Evolutionary conservation across 2,329 filamentous ascomycete genomes (phyloP), one percentile per base, ranked within the genome.

Genomic region (Pyricularia pennisetigena): DNA sequence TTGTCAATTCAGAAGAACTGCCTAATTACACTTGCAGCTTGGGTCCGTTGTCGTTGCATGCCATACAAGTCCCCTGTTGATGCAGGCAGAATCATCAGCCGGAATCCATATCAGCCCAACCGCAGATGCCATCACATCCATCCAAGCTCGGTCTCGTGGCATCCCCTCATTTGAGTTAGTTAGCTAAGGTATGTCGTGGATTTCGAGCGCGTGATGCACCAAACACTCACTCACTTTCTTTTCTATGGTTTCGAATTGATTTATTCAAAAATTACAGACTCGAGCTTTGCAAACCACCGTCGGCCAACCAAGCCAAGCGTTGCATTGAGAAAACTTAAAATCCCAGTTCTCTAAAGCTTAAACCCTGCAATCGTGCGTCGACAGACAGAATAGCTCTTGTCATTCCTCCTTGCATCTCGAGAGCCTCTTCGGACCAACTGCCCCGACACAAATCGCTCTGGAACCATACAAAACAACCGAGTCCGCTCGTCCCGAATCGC

Each of bases 101-200:
- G 29, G 32, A 61, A 54, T 29, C 41, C 54, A 65, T 63, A 28
- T 28, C 68, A 64, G 66, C 30, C 59, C 64, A 41, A 30, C 65
- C 54, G 28, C 12, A 64, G 32, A 62, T 30, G n/a, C n/a, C 65
- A 32, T 57, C 30, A 57, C 62, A 65, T 61, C 61, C 23, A 49
- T 49, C 32, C 16, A 69, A 67, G 69, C 68, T 65, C 67, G 68
- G 70, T 73, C 74, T 74, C 74, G 74, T 75, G 74, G 74, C 74
- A 73, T 68, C 70, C 71, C 70, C 68, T 71, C 59, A 73, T 71
- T 73, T 72, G 73, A 71, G 73, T 35, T 30, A 26, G 54, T 54
- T 64, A 24, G 7, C 54, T 24, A 9, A n/a, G 54, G 54, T n/a
- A 61, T 61, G 41, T 20, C 20, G 41, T 61, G 4, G 23, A 23